Percentiles rank a stretch among this genome's conserved stretches.
phyloP scores from a whole-genome alignment of 2,329 filamentous ascomycete genomes.

The Alternaria longipes region DNA sequence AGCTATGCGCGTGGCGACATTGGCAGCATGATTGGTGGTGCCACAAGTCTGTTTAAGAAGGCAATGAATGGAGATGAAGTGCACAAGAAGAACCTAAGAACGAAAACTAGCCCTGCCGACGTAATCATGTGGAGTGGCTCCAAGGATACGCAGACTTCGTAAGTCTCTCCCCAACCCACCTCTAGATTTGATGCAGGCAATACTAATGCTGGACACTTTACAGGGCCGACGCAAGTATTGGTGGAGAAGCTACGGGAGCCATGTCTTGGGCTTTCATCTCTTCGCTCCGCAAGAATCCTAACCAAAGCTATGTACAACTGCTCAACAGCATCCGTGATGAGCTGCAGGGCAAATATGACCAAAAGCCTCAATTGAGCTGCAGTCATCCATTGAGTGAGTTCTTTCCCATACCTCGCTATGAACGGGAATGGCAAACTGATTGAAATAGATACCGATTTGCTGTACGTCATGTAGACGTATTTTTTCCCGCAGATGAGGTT shows the following conservation, averaged over 20 bases:
- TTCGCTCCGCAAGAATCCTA: constrained; percentile 88
- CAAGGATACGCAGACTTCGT: constrained; percentile 95
- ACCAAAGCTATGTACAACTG: constrained; percentile 95
- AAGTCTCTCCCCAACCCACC: constrained; percentile 53
- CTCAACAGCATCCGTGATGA: constrained; percentile 95
- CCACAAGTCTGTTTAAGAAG: constrained; percentile 89
- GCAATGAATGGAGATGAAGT: constrained; percentile 81
- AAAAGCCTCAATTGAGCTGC: constrained; percentile 96
- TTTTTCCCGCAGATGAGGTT: neutral
- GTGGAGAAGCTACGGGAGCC: constrained; percentile 88
- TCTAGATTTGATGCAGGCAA: neutral
- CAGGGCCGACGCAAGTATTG: constrained; percentile 89
- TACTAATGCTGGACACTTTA: neutral
- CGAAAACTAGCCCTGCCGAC: constrained; percentile 92
- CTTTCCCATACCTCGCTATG: constrained; percentile 1
- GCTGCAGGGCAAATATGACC: constrained; percentile 83
- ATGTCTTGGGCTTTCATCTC: constrained; percentile 99
- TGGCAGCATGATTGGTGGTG: constrained; percentile 77
- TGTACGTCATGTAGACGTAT: constrained; percentile 27
- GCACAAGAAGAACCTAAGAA: constrained; percentile 81
- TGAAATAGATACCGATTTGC: constrained; percentile 24
- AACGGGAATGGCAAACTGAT: neutral
- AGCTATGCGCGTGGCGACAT: constrained; percentile 87
- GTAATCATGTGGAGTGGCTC: constrained; percentile 98
- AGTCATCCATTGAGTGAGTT: constrained; percentile 89